Percentiles rank a stretch among this genome's conserved stretches.
Conservation (phyloP, 768 basidiomycete species). For the Kwoniella pini region DNA sequence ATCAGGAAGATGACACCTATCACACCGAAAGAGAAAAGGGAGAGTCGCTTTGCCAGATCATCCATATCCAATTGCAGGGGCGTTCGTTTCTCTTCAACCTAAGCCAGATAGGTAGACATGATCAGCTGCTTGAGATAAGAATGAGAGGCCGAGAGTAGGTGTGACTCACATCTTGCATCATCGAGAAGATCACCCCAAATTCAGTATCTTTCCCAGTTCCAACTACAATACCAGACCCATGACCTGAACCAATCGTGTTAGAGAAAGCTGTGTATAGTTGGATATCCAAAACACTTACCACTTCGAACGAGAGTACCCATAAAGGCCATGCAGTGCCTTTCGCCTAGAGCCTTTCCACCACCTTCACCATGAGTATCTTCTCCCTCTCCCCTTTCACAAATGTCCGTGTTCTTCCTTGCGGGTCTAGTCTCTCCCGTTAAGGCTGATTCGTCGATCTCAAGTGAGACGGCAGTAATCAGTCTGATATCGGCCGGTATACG, state of each 20-base stretch:
- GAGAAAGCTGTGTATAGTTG: not conserved
- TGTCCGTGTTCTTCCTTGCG: constrained; percentile 66
- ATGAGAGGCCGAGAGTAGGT: not conserved
- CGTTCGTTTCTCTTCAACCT: constrained; percentile 84
- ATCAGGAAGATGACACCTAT: constrained; percentile 92
- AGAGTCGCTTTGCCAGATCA: constrained; percentile 88
- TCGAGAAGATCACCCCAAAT: constrained; percentile 93
- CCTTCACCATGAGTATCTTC: constrained; percentile 56
- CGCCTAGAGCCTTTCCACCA: constrained; percentile 64
- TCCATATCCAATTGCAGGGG: constrained; percentile 94
- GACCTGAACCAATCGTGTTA: constrained; percentile 58
- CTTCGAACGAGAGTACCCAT: constrained; percentile 95
- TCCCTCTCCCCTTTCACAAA: constrained; percentile 58
- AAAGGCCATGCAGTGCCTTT: constrained; percentile 82
- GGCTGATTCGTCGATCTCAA: constrained; percentile 94
- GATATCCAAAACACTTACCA: constrained; percentile 58
- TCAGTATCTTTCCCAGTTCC: constrained; percentile 83
- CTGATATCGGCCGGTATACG: constrained; percentile 92
- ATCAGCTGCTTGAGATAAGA: not conserved
- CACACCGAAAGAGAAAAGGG: constrained; percentile 84
- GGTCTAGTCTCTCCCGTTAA: constrained; percentile 89
- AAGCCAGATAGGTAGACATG: not conserved
- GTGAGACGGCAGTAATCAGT: constrained; percentile 73
- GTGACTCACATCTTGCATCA: constrained; percentile 89
- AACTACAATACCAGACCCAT: constrained; percentile 83